Evolutionary conservation across 2,329 filamentous ascomycete species (phyloP).

Genomic region (Trichoderma koningii): DNA sequence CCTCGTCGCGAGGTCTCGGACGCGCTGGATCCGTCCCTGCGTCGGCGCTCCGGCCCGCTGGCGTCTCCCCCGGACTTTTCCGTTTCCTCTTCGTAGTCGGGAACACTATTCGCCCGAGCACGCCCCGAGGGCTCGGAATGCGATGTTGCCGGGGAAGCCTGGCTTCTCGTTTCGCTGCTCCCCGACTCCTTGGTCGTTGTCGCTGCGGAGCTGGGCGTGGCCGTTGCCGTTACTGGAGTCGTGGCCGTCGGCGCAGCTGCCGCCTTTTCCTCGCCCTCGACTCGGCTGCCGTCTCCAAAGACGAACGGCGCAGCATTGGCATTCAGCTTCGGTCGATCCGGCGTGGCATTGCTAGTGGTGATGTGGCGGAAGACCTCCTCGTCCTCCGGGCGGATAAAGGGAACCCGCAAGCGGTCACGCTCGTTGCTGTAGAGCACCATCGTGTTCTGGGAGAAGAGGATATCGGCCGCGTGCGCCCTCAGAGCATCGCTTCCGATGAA

Average conservation of each 20-base stretch:
- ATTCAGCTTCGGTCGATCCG: conserved; percentile 61
- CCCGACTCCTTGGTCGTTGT: conserved; percentile 37
- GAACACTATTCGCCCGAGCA: conserved; percentile 41
- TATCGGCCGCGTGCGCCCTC: conserved; percentile 81
- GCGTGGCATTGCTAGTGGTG: conserved; percentile 59
- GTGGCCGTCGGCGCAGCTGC: neutral
- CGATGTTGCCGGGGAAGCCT: conserved; percentile 36
- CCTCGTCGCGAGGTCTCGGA: conserved; percentile 47
- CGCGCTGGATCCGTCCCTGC: conserved; percentile 37
- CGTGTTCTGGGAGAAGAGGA: conserved; percentile 88
- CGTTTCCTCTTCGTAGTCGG: conserved; percentile 49
- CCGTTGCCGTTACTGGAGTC: conserved; percentile 28
- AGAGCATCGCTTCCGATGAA: conserved; percentile 89
- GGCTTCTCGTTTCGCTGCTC: conserved; percentile 17
- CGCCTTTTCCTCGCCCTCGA: conserved; percentile 28
- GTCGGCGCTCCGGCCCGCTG: conserved; percentile 31
- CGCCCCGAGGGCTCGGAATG: conserved; percentile 38
- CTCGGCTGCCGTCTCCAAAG: conserved; percentile 39
- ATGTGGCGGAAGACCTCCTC: conserved; percentile 78
- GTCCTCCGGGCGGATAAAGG: conserved; percentile 89
- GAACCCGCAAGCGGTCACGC: conserved; percentile 82
- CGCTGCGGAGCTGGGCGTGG: conserved; percentile 27
- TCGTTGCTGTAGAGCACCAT: conserved; percentile 87
- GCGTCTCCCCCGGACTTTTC: conserved; percentile 41
- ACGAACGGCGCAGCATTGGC: conserved; percentile 51